Evolutionary conservation across 2,329 filamentous ascomycete species (phyloP), one percentile per base, ranked within the genome.

Genomic region (Hymenotorrendiella dingleyae): DNA sequence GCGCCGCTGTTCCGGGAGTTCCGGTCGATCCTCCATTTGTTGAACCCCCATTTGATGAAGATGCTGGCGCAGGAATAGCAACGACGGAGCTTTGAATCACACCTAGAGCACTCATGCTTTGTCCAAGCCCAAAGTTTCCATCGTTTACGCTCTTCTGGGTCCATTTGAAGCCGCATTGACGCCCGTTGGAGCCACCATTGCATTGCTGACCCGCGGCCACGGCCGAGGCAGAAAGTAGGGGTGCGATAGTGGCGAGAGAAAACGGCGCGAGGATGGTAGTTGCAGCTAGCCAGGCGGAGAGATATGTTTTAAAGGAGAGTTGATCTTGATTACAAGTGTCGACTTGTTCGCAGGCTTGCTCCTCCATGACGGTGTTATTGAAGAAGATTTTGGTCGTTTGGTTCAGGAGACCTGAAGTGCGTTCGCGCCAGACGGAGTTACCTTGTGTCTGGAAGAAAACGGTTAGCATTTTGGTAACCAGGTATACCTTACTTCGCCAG

Each of bases 51-150:
- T 67, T 4, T 69, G 64, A 27, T 68, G 27, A 14, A 29, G 27
- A 29, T 29, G 10, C 7, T 29, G 27, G 27, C 12, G 27, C 12
- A 9, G 48, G 56, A 37, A 82, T 71, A n/a, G 73, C 73, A 62
- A 73, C 62, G 60, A 81, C 68, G 47, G 75, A 78, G 22, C 72
- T 71, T 28, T 85, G 70, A 7, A 84, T 72, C 8, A 82, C 70
- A 51, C 84, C 78, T 59, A 86, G 66, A 2, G 76, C 80, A 1
- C 76, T 72, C 82, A 86, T 86, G 62, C 85, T 80, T 60, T 85
- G 80, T 4, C 82, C 82, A 2, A 85, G 72, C 7, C 81, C 82
- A 3, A 69, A 73, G 2, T 67, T 69, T 19, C 76, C 75, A 57
- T 84, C 79, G 61, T 73, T 84, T 7, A 62, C 61, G 1, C 62